Base-by-base conservation (phyloP, 495 filamentous ascomycete genomes). In the Podospora anserina region DNA sequence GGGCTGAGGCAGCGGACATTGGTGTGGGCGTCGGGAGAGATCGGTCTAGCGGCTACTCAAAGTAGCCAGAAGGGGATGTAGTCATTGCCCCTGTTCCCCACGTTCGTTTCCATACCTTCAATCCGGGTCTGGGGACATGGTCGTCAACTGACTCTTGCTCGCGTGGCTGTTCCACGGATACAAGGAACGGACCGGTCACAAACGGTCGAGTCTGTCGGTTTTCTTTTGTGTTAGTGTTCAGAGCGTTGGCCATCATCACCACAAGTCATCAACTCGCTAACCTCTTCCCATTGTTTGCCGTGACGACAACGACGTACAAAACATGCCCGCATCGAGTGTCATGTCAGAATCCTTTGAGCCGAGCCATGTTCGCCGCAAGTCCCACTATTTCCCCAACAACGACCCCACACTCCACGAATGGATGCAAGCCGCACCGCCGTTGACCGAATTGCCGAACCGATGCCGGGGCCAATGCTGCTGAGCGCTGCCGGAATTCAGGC, bases 41-140 rank as follows among this genome's bases (percentile, higher is more conserved):
- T 72, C 74, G 74, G 74, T 72, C 74, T 71, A 76, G 70, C 74
- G 74, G 74, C 70, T 75, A 72, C 71, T 72, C 61, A 49, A 49
- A 49, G 39, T 49, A 49, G 39, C 39, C 39, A 49, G 39, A 49
- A 49, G 39, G 15, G 39, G 39, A 49, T 49, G 59, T 20, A 44
- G 64, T 68, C 32, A 18, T 60, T 23, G 23, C 27, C 55, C 55
- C 23, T 58, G 55, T 58, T 58, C 55, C 55, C 55, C 55, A 58
- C 55, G 56, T 49, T 49, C 2, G 39, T 68, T 57, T 61, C 61
- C 63, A 69, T 58, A 58, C 39, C 39, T 49, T 49, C 55, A 58
- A 58, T 20, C 55, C n/a, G 23, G 55, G 55, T 58, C 55, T 58
- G 55, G 59, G 27, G 59, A 30, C 23, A 32, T 68, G 39, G 16